Base-by-base conservation (phyloP, 2,329 filamentous ascomycete genomes). In the Cladosporium sp. region DNA sequence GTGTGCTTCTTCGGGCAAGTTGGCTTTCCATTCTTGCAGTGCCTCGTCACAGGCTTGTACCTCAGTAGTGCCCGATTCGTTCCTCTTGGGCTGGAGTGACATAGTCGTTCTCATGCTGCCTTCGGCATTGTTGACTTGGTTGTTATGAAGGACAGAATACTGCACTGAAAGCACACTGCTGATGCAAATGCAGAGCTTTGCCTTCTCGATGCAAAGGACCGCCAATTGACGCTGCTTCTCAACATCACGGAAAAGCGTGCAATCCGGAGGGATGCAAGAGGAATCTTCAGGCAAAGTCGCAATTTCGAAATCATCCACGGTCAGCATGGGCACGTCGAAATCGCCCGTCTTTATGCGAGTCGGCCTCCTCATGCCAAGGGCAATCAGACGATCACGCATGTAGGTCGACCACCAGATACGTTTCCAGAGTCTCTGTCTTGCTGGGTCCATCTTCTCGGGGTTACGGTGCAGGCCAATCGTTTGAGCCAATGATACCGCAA, bases 321-420 rank as follows among this genome's bases (percentile, higher is more conserved):
- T 83, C 43, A 96, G 76, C 88, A 95, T 93, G 1, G 91, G 88
- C 25, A 96, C 90, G 63, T 96, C 88, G 64, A 88, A 95, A 66
- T 96, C 91, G 61, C 93, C 88, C 53, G 90, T 85, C 75, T 94
- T 94, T 69, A 96, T 94, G 47, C 91, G 79, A 33, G 90, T 95
- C 4, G 91, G 91, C 48, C 92, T 82, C 50, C 92, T 82, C 91
- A 96, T 96, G 50, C 92, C 92, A 11, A 97, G 74, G 2, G 92
- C 92, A 55, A 96, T 90, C 36, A 96, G 78, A 42, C 91, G 86
- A 69, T 97, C 92, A 49, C 91, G 85, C 82, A 95, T 95, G 64
- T 95, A 95, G 56, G 88, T 94, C 27, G 88, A 95, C 92, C 92
- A 97, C 92, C 92, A 97, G 59, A 96, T 93, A 47, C 91, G 80